A percentile compares a stretch with the other conserved stretches of the same genome.
These are phyloP conservation scores for Phytophthora meadii DNA, from an alignment of 352 stramenopile genomes.

Conservation along the genomic window DNA sequence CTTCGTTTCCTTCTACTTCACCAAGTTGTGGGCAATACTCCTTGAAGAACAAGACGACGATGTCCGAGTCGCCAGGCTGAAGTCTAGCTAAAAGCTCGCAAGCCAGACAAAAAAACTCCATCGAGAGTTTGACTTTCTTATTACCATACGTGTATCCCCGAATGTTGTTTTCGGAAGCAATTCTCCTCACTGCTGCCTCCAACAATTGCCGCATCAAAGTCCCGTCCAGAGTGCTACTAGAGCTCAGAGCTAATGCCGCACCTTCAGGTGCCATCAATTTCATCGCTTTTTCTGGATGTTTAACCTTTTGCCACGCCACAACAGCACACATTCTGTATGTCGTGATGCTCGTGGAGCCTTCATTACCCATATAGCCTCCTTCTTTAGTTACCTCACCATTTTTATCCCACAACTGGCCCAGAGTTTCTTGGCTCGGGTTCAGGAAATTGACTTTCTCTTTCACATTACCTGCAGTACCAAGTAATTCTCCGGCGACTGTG, in stretches of 20 bases:
- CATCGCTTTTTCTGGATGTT: slow-evolving; percentile 1
- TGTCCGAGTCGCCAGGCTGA: slow-evolving; percentile 4
- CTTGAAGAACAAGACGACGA: slow-evolving; percentile 22
- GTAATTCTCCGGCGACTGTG: background rate
- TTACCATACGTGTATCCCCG: background rate
- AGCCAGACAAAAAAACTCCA: slow-evolving; percentile 10
- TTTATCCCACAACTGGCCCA: background rate
- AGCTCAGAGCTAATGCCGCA: slow-evolving; percentile 1
- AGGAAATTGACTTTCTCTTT: background rate
- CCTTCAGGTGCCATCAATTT: slow-evolving; percentile 12
- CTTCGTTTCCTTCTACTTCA: slow-evolving; percentile 8
- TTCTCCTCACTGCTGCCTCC: background rate
- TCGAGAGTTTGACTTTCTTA: background rate
- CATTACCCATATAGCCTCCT: background rate
- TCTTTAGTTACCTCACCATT: background rate
- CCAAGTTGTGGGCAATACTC: slow-evolving; percentile 2
- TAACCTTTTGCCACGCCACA: background rate
- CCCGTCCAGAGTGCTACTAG: background rate
- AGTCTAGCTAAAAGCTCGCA: slow-evolving; percentile 4
- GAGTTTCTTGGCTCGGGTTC: background rate
- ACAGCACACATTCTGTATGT: background rate
- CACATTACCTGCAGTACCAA: background rate
- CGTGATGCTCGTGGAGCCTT: background rate
- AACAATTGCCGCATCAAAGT: slow-evolving; percentile 8
- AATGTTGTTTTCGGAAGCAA: background rate